Percentiles rank a stretch among this genome's conserved stretches.
phyloP scores from a whole-genome alignment of 257 asterid genomes.

The Apocynum venetum region DNA sequence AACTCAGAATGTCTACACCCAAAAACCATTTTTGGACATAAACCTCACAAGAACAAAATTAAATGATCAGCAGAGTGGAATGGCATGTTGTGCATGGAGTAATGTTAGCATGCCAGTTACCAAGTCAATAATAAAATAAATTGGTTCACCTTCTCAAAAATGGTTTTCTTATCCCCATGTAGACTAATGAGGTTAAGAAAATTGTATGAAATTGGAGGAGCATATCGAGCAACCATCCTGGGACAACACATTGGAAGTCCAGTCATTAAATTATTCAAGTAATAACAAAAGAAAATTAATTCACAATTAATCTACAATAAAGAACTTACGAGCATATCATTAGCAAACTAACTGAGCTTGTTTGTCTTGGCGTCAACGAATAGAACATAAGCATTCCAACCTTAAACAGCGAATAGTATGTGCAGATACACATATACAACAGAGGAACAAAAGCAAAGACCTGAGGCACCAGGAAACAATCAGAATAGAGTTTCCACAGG shows the following conservation, averaged over 20 bases:
- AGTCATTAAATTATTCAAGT: neutral
- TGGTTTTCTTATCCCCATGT: conserved; percentile 59
- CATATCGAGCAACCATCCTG: conserved; percentile 99
- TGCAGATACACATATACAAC: conserved; percentile 96
- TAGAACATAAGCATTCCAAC: conserved; percentile 95
- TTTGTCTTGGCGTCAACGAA: conserved; percentile 86
- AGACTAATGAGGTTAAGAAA: conserved; percentile 95
- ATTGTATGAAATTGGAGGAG: conserved; percentile 96
- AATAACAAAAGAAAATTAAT: neutral
- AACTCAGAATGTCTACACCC: neutral
- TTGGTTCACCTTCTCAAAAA: conserved; percentile 80
- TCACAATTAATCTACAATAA: neutral
- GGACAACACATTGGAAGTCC: conserved; percentile 22
- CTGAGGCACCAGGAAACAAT: conserved; percentile 36
- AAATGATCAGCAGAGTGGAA: neutral
- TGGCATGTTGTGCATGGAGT: neutral
- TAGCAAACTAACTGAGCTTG: conserved; percentile 92
- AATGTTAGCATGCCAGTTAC: neutral
- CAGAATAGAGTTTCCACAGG: conserved; percentile 2
- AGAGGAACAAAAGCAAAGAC: conserved; percentile 88
- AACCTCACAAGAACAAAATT: neutral
- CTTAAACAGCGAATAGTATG: conserved; percentile 89
- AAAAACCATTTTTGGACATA: neutral
- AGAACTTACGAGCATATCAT: conserved; percentile 97
- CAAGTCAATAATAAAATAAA: neutral